A percentile compares a stretch with the other conserved stretches of the same genome.
Conservation (phyloP, 208 protist genomes). For the Acanthamoeba triangularis region DNA sequence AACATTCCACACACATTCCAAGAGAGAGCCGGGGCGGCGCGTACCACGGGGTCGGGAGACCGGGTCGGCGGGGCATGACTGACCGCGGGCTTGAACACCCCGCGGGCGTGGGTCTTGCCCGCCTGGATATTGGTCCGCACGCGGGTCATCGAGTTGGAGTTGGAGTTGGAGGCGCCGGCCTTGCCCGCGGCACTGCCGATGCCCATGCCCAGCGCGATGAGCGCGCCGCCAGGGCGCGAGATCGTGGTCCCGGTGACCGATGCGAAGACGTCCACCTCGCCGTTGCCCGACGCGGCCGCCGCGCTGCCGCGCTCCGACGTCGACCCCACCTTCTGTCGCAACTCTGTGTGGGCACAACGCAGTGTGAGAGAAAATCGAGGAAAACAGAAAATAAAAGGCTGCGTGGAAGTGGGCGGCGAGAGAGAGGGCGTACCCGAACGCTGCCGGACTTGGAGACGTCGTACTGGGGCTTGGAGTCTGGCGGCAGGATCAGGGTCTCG, state of each 20-base stretch:
- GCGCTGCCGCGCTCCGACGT: neutral
- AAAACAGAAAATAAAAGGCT: neutral
- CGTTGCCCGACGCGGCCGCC: neutral
- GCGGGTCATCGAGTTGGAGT: slow-evolving; percentile 1
- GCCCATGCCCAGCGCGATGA: slow-evolving; percentile 67
- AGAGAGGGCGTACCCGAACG: neutral
- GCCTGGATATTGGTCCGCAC: neutral
- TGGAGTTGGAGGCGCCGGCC: neutral
- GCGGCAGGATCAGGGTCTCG: slow-evolving; percentile 50
- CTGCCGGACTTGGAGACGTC: slow-evolving; percentile 57
- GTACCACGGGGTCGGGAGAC: slow-evolving; percentile 6
- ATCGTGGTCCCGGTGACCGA: neutral
- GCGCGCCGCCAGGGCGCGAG: slow-evolving; percentile 34
- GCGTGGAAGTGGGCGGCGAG: neutral
- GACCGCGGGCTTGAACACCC: slow-evolving; percentile 18
- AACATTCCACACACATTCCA: neutral
- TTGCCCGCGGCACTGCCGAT: neutral
- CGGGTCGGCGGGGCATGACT: slow-evolving; percentile 51
- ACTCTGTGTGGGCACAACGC: neutral
- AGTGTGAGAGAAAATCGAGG: neutral
- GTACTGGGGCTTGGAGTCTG: slow-evolving; percentile 20
- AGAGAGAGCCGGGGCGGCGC: neutral
- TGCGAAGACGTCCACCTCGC: neutral
- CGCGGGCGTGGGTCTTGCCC: slow-evolving; percentile 30
- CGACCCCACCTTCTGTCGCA: slow-evolving; percentile 5